phyloP scores from a whole-genome alignment of 2,329 filamentous ascomycete genomes.

The Fusarium solani-melongenae region DNA sequence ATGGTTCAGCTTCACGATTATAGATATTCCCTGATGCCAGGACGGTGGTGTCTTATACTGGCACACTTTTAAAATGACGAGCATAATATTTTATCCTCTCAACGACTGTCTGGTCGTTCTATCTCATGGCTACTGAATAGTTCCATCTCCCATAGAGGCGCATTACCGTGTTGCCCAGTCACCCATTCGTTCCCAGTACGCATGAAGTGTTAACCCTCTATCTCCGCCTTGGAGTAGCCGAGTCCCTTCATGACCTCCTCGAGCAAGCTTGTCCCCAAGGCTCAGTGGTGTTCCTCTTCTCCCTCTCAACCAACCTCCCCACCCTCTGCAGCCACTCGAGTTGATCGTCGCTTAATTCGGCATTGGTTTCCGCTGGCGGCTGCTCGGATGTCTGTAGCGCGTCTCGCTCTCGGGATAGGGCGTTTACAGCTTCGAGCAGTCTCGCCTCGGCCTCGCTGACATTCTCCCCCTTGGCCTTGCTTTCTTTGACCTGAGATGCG shows the following conservation, averaged over 20 bases:
- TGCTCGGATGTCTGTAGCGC: not conserved
- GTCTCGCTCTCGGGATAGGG: not conserved
- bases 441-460: not conserved
- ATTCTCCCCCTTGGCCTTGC: not conserved
- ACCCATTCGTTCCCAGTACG: not conserved
- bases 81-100: not conserved
- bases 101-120: not conserved
- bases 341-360: not conserved
- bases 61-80: not conserved
- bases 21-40: not conserved
- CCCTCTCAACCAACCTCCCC: not conserved
- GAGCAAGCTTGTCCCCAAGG: not conserved
- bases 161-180: not conserved
- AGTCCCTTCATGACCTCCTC: not conserved
- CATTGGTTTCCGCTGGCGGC: not conserved
- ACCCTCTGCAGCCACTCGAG: not conserved
- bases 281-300: not conserved
- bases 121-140: not conserved
- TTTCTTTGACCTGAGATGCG: not conserved
- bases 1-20: not conserved
- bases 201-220: not conserved
- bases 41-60: not conserved
- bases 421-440: not conserved
- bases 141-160: not conserved
- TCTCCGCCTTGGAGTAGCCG: not conserved